Percentiles rank a stretch among this genome's conserved stretches.
Conservation (phyloP, 768 basidiomycete species). For the Suillus subalutaceus region DNA sequence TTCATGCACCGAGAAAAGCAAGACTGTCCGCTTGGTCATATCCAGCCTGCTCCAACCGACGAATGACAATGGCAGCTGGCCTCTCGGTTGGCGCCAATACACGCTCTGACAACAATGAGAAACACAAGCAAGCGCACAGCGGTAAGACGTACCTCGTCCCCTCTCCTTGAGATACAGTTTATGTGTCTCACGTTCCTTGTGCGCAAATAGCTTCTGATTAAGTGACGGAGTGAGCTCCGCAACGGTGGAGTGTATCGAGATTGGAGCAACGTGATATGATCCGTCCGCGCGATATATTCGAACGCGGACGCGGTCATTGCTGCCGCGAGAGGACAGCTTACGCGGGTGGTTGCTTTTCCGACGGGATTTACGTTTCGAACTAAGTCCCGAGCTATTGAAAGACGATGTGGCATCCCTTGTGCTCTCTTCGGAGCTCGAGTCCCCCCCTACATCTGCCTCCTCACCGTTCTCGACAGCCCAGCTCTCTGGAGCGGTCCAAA, state of each 20-base stretch:
- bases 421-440: conserved; percentile 47
- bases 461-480: conserved; percentile 67
- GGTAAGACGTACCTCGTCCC: conserved; percentile 61
- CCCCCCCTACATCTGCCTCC: conserved; percentile 38
- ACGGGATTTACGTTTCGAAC: conserved; percentile 24
- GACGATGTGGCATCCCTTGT: conserved; percentile 18
- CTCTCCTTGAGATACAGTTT: conserved; percentile 75
- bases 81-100: conserved; percentile 78
- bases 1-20: conserved; percentile 73
- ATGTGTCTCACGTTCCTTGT: conserved; percentile 60
- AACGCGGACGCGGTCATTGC: conserved; percentile 50
- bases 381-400: conserved; percentile 14
- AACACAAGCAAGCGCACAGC: conserved; percentile 3
- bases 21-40: conserved; percentile 81
- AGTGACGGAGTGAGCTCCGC: conserved; percentile 64
- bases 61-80: conserved; percentile 82
- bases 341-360: conserved; percentile 27
- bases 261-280: conserved; percentile 69
- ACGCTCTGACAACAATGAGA: conserved; percentile 59
- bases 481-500: conserved; percentile 76
- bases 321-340: conserved; percentile 19
- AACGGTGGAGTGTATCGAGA: conserved; percentile 68
- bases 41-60: conserved; percentile 86
- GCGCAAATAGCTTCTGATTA: conserved; percentile 55
- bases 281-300: conserved; percentile 79